These are phyloP conservation scores for Scenedesmus sp. DNA, from an alignment of 163 green algal genomes.

Conservation along the genomic window DNA sequence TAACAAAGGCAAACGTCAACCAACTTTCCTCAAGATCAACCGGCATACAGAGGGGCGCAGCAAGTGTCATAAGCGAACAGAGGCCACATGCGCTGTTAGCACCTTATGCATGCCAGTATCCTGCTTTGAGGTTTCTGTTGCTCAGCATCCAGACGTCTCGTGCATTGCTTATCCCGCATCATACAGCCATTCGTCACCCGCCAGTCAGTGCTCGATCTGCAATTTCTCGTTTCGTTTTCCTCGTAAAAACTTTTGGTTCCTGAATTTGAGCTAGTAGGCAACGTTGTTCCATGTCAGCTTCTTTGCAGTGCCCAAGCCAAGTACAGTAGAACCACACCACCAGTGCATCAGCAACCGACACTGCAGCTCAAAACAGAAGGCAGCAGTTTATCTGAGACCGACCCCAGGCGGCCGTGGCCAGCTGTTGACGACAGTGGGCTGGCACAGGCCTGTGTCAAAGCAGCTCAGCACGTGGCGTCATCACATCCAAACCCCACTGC, in stretches of 20 bases:
- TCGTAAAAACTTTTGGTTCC: no score
- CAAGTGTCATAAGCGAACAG: background rate
- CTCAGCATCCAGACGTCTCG: background rate
- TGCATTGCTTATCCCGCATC: background rate
- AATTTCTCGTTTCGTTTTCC: no score
- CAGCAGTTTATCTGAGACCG: background rate
- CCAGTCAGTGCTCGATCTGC: background rate
- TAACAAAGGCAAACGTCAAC: background rate
- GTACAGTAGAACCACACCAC: background rate
- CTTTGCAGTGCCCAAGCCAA: background rate
- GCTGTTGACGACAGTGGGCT: background rate
- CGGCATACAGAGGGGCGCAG: conserved; percentile 8
- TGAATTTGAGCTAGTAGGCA: no score
- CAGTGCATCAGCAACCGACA: background rate
- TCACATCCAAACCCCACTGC: background rate
- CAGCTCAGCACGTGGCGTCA: background rate
- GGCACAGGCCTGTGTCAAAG: background rate
- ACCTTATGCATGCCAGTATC: background rate
- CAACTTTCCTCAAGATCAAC: conserved; percentile 14
- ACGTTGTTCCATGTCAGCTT: no score
- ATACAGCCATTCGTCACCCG: background rate
- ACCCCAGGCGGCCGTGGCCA: background rate
- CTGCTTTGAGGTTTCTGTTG: background rate
- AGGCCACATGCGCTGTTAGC: background rate
- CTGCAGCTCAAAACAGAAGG: background rate